A percentile compares a stretch with the other conserved stretches of the same genome.
Evolutionary conservation across 148 eudicot genomes (phyloP).

Genomic region (Camellia lanceoleosa): DNA sequence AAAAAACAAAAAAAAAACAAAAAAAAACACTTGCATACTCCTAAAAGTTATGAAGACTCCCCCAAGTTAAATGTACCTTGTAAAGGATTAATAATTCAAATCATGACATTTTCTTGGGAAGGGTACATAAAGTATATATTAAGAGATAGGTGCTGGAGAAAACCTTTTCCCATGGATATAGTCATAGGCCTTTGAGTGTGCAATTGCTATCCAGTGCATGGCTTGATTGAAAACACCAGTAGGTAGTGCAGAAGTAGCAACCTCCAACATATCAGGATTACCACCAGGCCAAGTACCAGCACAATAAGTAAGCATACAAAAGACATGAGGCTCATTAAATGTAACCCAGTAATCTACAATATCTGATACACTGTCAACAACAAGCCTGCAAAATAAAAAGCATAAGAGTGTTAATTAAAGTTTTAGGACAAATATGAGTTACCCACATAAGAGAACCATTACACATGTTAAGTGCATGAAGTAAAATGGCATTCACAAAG

Average conservation of each 20-base stretch:
- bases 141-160: neutral
- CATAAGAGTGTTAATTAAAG: slow-evolving; percentile 1
- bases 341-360: slow-evolving; percentile 96
- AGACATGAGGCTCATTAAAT: slow-evolving; percentile 97
- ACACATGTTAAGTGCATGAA: neutral
- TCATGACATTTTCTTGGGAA: neutral
- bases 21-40: no score
- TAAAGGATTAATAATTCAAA: neutral
- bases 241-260: slow-evolving; percentile 91
- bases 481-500: neutral
- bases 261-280: slow-evolving; percentile 95
- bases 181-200: slow-evolving; percentile 91
- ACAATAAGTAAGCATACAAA: slow-evolving; percentile 90
- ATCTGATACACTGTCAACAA: slow-evolving; percentile 78
- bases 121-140: neutral
- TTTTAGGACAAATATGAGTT: neutral
- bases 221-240: slow-evolving; percentile 82
- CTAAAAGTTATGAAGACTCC: neutral
- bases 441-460: neutral
- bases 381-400: slow-evolving; percentile 66
- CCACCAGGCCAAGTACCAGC: slow-evolving; percentile 99
- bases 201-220: slow-evolving; percentile 86
- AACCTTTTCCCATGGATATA: slow-evolving; percentile 95
- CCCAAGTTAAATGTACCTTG: neutral
- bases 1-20: no score